Evolutionary conservation across 257 asterid genomes (phyloP), one percentile per base, ranked within the genome.

Genomic region (Gentiana macrophylla): DNA sequence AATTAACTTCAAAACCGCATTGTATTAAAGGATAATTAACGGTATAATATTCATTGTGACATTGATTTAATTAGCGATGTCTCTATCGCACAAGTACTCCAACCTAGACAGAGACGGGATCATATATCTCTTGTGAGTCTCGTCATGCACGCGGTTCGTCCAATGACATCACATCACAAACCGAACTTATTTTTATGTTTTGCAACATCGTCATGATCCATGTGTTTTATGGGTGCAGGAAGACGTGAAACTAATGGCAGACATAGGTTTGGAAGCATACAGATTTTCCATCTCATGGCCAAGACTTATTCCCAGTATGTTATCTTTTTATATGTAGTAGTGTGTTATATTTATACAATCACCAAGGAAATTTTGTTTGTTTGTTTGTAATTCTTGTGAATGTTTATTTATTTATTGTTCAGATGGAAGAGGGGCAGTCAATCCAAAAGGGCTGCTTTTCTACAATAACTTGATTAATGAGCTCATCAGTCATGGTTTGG

Each of bases 391-490:
- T 4, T 4, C 36, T 50, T 24, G 24, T 24, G 24, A 24, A 24
- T 24, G 24, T 24, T 24, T 24, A 4, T 47, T 55, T 32, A 11
- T 13, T 4, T 50, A 5, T 12, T 51, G 8, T 52, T 11, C 71
- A 71, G 76, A 48, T 43, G 76, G 76, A 49, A 35, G 58, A 52
- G 76, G 76, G 24, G 53, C 66, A 57, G 60, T 71, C 36, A 71
- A 71, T 62, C 62, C 66, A 33, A 57, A 69, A 68, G 86, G 82
- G 41, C 53, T 84, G 37, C 73, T 57, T 24, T 78, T 58, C 70
- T 81, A 84, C 73, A 79, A 84, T 71, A 72, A 70, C 59, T 68
- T 78, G 61, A 84, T 81, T 38, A 53, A 79, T 57, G 80, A 79
- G 63, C 75, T 74, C 4, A 51, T 67, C 48, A 67, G 63, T 66